Evolutionary conservation across 2,329 filamentous ascomycete genomes (phyloP).

Genomic region (Penicillium sclerotiorum): DNA sequence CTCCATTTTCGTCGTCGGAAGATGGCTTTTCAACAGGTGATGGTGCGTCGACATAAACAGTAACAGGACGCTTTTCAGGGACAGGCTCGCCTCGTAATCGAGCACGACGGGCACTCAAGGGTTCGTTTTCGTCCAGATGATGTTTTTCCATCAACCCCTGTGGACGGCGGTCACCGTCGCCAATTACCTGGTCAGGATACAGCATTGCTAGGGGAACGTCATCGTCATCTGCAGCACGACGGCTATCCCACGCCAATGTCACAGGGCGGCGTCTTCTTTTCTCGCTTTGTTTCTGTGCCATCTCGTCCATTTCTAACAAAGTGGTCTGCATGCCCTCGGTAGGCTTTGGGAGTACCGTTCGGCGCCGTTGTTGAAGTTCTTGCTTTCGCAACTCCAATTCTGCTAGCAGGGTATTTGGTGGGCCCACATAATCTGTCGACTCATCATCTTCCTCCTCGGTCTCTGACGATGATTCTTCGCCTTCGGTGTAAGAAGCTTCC

Average conservation of each 20-base stretch:
- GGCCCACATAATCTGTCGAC: constrained; percentile 59
- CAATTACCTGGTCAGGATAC: constrained; percentile 55
- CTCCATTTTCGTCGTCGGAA: constrained; percentile 22
- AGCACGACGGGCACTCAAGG: constrained; percentile 74
- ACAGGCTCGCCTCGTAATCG: constrained; percentile 67
- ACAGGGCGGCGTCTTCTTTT: constrained; percentile 71
- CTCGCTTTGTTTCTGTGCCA: constrained; percentile 80
- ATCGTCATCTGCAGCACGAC: constrained; percentile 66
- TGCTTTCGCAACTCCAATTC: constrained; percentile 90
- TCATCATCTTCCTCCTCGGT: constrained; percentile 46
- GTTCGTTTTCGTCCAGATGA: constrained; percentile 90
- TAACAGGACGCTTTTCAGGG: constrained; percentile 36
- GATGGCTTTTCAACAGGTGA: background rate
- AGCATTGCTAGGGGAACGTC: constrained; percentile 88
- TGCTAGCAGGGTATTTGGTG: constrained; percentile 86
- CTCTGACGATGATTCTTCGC: constrained; percentile 25
- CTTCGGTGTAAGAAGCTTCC: constrained; percentile 14
- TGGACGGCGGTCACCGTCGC: constrained; percentile 40
- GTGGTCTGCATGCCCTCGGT: constrained; percentile 78
- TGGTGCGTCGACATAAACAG: constrained; percentile 36
- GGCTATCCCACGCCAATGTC: constrained; percentile 83
- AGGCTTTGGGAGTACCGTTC: constrained; percentile 54
- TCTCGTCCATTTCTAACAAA: constrained; percentile 84
- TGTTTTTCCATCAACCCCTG: constrained; percentile 64
- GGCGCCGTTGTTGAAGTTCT: constrained; percentile 78